Conservation (phyloP, 31 red algal species). For the Odonthalia washingtoniensis region DNA sequence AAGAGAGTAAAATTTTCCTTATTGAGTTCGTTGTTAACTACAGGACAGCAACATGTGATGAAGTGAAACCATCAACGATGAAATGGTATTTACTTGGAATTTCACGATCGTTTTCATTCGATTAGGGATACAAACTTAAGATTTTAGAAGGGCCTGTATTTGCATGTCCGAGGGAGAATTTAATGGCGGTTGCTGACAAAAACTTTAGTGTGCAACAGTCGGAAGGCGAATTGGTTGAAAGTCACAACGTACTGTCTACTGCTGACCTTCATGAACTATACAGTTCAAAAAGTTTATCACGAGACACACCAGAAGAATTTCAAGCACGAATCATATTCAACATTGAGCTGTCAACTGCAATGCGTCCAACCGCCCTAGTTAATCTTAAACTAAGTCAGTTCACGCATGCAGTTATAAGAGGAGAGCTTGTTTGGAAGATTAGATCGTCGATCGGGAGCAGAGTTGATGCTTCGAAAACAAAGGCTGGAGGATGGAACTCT, state of each 20-base stretch:
- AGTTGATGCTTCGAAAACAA: not conserved
- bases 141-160: not conserved
- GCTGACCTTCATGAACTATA: not conserved
- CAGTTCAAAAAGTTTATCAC: not conserved
- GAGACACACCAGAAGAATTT: not conserved
- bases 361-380: not conserved
- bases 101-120: not conserved
- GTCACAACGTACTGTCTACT: not conserved
- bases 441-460: too few relatives aligned
- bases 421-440: too few relatives aligned
- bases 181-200: not conserved
- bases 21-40: slow-evolving; percentile 2
- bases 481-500: too few relatives aligned
- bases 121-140: not conserved
- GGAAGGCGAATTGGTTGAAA: not conserved
- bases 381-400: not conserved
- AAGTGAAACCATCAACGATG: not conserved
- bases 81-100: not conserved
- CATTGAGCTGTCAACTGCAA: not conserved
- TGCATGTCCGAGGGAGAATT: not conserved
- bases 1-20: not conserved
- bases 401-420: too few relatives aligned
- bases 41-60: not conserved
- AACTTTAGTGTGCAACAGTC: not conserved
- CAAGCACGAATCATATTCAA: not conserved